Percentiles rank a stretch among this genome's conserved stretches.
These are phyloP conservation scores for Aureobasidium lini DNA, from an alignment of 2,329 filamentous ascomycete species.

Conservation along the genomic window DNA sequence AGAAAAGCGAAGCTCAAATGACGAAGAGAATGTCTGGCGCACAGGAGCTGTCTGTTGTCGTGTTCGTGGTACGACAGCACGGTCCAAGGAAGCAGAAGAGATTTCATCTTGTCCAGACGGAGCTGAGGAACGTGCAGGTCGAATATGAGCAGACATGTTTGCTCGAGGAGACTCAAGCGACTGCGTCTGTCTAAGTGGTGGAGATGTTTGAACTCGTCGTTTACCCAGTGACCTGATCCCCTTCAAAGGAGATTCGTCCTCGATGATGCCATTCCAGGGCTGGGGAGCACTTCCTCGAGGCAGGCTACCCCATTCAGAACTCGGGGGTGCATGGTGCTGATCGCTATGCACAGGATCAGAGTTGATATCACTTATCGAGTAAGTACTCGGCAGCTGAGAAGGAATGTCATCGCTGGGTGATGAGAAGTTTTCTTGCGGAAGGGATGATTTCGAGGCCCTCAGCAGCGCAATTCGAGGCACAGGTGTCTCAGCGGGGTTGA, in stretches of 20 bases:
- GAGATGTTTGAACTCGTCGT: neutral
- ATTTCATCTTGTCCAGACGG: neutral
- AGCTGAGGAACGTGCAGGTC: neutral
- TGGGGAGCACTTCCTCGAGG: neutral
- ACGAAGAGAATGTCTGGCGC: neutral
- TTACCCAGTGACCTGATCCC: neutral
- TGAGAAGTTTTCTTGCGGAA: neutral
- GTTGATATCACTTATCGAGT: conserved; percentile 26
- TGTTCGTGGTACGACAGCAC: neutral
- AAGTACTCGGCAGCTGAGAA: conserved; percentile 29
- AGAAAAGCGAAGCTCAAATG: neutral
- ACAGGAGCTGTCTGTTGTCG: neutral
- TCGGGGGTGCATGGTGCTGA: neutral
- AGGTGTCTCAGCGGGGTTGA: neutral
- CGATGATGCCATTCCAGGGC: neutral
- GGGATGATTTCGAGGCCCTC: neutral
- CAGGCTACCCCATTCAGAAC: conserved; percentile 9
- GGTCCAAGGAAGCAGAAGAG: neutral
- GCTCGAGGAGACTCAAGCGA: neutral
- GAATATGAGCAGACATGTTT: neutral
- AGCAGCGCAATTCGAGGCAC: neutral
- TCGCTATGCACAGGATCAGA: neutral
- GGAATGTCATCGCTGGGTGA: conserved; percentile 17
- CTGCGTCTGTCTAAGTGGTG: neutral
- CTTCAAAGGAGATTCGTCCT: conserved; percentile 5